Base-by-base conservation (phyloP, 441 rosid species). In the Biscutella laevigata region DNA sequence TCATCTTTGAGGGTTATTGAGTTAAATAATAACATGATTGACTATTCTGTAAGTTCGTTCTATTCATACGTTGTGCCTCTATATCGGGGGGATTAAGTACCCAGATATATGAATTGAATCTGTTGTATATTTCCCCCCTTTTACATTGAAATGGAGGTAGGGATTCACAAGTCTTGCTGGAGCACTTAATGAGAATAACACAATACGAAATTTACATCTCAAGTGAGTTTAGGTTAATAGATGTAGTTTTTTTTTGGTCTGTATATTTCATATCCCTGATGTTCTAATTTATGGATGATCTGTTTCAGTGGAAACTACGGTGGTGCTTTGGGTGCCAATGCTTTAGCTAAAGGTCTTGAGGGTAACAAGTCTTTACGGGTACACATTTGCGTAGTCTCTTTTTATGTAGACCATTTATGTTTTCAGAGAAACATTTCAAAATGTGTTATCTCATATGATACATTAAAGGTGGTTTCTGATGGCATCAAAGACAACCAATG, bases 81-180 rank as follows among this genome's bases (percentile, higher is more conserved):
- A 12, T 55, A 26, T 61, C 57, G 15, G 51, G 15, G 49, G 26
- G n/a, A 40, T 49, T 28, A 46, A 45, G 29, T 35, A 29, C 27
- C 43, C 40, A 54, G 53, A 39, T 59, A 62, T 53, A 44, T 38
- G 10, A 57, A 53, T 38, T 66, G 58, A 60, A 64, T 58, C 12
- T 57, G 54, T 52, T 55, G 62, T 49, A 43, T 44, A n/a, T 57
- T 20, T 21, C 26, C 29, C 32, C 16, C 4, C 24, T 69, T 45
- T 49, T 30, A 15, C 64, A 64, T 59, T 69, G 61, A 67, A 73
- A 68, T 72, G 88, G 84, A 71, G 75, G 67, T 74, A 87, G 98
- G 98, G 98, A 68, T 90, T 87, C 76, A 83, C 90, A 61, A 74
- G 92, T 84, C 79, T 90, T 64, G 98, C 82, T 35, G 95, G 83